Percentiles rank a stretch among this genome's conserved stretches.
Conservation (phyloP, 345 rosid species). For the Ceriops decandra region DNA sequence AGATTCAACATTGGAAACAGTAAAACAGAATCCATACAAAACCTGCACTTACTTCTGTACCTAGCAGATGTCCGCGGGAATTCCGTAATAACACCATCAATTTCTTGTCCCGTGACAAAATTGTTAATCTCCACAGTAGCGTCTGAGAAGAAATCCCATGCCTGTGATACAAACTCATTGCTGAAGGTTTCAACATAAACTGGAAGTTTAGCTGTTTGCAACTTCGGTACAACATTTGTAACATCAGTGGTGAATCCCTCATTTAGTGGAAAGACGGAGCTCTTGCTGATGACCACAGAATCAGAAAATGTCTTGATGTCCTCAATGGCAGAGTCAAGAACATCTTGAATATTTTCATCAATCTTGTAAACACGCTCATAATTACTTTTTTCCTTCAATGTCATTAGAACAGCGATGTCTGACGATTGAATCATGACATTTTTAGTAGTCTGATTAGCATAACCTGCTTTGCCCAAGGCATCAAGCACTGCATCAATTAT, state of each 20-base stretch:
- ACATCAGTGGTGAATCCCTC: slow-evolving; percentile 23
- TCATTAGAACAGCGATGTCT: slow-evolving; percentile 61
- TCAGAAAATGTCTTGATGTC: slow-evolving; percentile 67
- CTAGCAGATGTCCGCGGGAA: slow-evolving; percentile 69
- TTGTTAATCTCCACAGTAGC: slow-evolving; percentile 73
- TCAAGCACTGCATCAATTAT: slow-evolving; percentile 54
- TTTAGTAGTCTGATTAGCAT: slow-evolving; percentile 36
- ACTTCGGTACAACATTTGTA: slow-evolving; percentile 50
- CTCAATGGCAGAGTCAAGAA: slow-evolving; percentile 37
- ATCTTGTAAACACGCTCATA: slow-evolving; percentile 64
- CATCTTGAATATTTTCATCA: slow-evolving; percentile 62
- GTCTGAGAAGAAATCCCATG: slow-evolving; percentile 84
- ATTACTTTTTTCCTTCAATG: slow-evolving; percentile 43
- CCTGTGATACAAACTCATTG: slow-evolving; percentile 84
- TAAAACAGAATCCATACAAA: neutral
- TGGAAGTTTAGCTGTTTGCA: slow-evolving; percentile 47
- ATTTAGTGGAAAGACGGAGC: slow-evolving; percentile 42
- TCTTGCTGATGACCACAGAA: slow-evolving; percentile 57
- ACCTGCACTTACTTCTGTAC: slow-evolving; percentile 61
- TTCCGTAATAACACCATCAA: slow-evolving; percentile 72
- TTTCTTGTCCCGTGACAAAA: slow-evolving; percentile 11
- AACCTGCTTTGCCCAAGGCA: slow-evolving; percentile 60
- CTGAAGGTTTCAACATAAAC: slow-evolving; percentile 66
- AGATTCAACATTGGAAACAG: neutral
- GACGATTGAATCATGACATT: slow-evolving; percentile 84